Percentiles rank a stretch among this genome's conserved stretches.
phyloP scores from a whole-genome alignment of 2,329 filamentous ascomycete species.

The Pseudogymnoascus sp. region DNA sequence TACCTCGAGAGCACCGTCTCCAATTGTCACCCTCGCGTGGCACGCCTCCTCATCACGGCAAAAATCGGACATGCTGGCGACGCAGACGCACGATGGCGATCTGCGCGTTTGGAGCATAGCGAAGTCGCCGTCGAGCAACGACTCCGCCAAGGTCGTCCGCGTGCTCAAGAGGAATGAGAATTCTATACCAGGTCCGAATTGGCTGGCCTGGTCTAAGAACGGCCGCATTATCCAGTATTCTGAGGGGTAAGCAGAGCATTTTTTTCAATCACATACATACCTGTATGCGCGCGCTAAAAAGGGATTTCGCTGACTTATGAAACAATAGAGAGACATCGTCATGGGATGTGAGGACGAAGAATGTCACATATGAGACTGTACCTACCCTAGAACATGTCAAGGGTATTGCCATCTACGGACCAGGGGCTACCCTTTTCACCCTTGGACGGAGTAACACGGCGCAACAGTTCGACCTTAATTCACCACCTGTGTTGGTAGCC shows the following conservation, averaged over 20 bases:
- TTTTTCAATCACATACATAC: slow-evolving; percentile 20
- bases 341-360: slow-evolving; percentile 98
- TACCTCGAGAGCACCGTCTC: slow-evolving; percentile 74
- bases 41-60: slow-evolving; percentile 93
- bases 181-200: slow-evolving; percentile 68
- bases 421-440: slow-evolving; percentile 86
- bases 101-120: slow-evolving; percentile 93
- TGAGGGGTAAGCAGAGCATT: slow-evolving; percentile 60
- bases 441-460: slow-evolving; percentile 79
- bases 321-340: slow-evolving; percentile 69
- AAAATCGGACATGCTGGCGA: slow-evolving; percentile 95
- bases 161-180: slow-evolving; percentile 75
- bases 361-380: slow-evolving; percentile 82
- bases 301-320: slow-evolving; percentile 28
- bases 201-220: slow-evolving; percentile 98
- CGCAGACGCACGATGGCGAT: slow-evolving; percentile 86
- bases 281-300: slow-evolving; percentile 43
- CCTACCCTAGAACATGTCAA: slow-evolving; percentile 75
- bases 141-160: slow-evolving; percentile 80
- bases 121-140: slow-evolving; percentile 62
- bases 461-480: slow-evolving; percentile 92
- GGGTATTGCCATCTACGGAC: slow-evolving; percentile 80
- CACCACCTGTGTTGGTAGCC: slow-evolving; percentile 68
- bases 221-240: slow-evolving; percentile 89
- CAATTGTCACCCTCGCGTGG: slow-evolving; percentile 82